phyloP scores from a whole-genome alignment of 2,329 filamentous ascomycete genomes.

The Lachnellula subtilissima region DNA sequence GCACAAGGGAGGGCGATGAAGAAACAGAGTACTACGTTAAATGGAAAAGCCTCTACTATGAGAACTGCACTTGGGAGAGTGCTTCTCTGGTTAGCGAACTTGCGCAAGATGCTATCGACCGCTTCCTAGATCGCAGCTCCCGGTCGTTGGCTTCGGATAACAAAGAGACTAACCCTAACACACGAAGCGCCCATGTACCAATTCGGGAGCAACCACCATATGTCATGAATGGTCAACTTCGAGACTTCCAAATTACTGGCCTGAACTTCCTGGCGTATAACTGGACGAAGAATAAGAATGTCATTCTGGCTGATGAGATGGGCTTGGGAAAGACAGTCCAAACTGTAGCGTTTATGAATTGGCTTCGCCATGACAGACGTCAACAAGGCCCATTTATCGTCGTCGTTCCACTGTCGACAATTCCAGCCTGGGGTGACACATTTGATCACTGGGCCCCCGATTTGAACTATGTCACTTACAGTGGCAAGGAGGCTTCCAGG shows the following conservation, averaged over 20 bases:
- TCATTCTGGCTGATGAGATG: constrained; percentile 98
- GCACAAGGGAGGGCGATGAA: constrained; percentile 71
- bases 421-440: constrained; percentile 96
- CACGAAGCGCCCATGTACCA: constrained; percentile 67
- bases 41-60: constrained; percentile 92
- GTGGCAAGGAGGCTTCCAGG: constrained; percentile 81
- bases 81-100: constrained; percentile 69
- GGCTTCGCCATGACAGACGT: constrained; percentile 81
- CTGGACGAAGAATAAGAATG: constrained; percentile 90
- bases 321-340: constrained; percentile 97
- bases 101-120: constrained; percentile 86
- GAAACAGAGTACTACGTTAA: constrained; percentile 90
- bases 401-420: constrained; percentile 94
- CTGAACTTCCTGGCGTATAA: constrained; percentile 95
- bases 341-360: constrained; percentile 94
- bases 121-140: constrained; percentile 77
- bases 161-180: constrained; percentile 69
- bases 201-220: constrained; percentile 79
- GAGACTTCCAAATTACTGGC: constrained; percentile 89
- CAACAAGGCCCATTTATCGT: constrained; percentile 96
- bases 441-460: constrained; percentile 96
- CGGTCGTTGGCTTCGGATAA: constrained; percentile 77
- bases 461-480: constrained; percentile 94
- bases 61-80: constrained; percentile 90
- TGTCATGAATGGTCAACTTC: constrained; percentile 76